These are phyloP conservation scores for Gliomastix tumulicola DNA, from an alignment of 2,329 filamentous ascomycete genomes.

Conservation along the genomic window DNA sequence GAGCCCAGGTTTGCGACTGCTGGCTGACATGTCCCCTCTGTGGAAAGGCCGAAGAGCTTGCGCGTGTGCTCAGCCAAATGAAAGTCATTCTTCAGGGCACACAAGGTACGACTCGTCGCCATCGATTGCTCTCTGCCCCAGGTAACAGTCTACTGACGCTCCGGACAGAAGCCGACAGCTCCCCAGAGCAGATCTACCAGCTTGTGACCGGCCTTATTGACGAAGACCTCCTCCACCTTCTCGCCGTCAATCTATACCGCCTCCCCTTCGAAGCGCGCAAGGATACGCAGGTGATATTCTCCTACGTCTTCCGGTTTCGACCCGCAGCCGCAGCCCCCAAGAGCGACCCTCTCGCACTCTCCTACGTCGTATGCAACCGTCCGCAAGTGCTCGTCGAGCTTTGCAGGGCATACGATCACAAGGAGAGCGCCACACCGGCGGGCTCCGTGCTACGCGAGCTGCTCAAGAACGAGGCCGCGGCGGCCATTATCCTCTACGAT, in stretches of 20 bases:
- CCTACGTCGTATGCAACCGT: constrained; percentile 79
- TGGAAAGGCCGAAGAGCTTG: constrained; percentile 75
- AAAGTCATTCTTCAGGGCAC: constrained; percentile 91
- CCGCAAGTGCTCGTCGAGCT: constrained; percentile 84
- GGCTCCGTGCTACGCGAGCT: constrained; percentile 86
- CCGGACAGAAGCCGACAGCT: constrained; percentile 70
- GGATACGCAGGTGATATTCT: constrained; percentile 93
- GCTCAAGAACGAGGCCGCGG: constrained; percentile 81
- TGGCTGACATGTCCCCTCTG: not conserved
- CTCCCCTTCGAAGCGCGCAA: constrained; percentile 95
- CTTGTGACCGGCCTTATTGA: constrained; percentile 79
- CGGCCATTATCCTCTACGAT: constrained; percentile 88
- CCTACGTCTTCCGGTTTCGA: constrained; percentile 87
- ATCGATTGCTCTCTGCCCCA: not conserved
- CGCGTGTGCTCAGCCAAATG: constrained; percentile 82
- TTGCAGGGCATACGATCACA: constrained; percentile 82
- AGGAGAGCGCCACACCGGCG: constrained; percentile 86
- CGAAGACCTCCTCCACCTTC: constrained; percentile 79
- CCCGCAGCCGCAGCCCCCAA: constrained; percentile 59
- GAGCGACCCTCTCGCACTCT: constrained; percentile 75
- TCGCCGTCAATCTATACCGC: constrained; percentile 75
- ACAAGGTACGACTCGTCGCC: constrained; percentile 61
- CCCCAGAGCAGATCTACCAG: constrained; percentile 80
- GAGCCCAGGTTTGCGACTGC: not conserved
- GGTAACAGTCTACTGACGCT: not conserved